phyloP scores from a whole-genome alignment of 768 basidiomycete species.

The Mycena haematopus region DNA sequence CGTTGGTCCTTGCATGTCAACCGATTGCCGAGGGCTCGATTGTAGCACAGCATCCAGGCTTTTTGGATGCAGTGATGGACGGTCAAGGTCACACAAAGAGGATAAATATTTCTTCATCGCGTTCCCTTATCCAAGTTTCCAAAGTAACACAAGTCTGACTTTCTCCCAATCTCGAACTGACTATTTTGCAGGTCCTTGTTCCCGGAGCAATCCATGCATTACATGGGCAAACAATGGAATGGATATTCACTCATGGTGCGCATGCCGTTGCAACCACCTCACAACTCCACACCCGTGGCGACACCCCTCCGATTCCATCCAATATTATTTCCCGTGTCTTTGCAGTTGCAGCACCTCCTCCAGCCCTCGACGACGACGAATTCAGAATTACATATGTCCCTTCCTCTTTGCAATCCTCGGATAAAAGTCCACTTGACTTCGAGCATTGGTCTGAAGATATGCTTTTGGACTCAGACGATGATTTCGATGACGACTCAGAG shows the following conservation, averaged over 20 bases:
- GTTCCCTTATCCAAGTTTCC: background rate
- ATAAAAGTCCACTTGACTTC: background rate
- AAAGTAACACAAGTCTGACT: background rate
- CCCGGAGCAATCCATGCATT: constrained; percentile 1
- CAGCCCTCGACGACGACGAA: too few relatives aligned
- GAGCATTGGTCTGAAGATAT: background rate
- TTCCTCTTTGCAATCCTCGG: background rate
- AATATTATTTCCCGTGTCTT: background rate
- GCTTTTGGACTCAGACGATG: background rate
- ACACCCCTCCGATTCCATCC: background rate
- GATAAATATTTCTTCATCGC: background rate
- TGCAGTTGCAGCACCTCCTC: background rate
- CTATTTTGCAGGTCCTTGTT: background rate
- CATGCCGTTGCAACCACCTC: constrained; percentile 12
- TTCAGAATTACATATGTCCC: background rate
- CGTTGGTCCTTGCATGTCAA: background rate
- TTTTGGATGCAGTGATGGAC: background rate
- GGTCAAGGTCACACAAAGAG: background rate
- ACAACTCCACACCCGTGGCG: background rate
- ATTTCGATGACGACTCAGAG: background rate
- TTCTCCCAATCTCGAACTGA: background rate
- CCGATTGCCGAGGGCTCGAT: constrained; percentile 3
- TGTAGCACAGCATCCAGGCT: background rate
- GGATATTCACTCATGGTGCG: constrained; percentile 5
- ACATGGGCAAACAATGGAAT: constrained; percentile 11